Percentiles rank a stretch among this genome's conserved stretches.
phyloP scores from a whole-genome alignment of 2,329 filamentous ascomycete species.

The Coniochaeta sp. region DNA sequence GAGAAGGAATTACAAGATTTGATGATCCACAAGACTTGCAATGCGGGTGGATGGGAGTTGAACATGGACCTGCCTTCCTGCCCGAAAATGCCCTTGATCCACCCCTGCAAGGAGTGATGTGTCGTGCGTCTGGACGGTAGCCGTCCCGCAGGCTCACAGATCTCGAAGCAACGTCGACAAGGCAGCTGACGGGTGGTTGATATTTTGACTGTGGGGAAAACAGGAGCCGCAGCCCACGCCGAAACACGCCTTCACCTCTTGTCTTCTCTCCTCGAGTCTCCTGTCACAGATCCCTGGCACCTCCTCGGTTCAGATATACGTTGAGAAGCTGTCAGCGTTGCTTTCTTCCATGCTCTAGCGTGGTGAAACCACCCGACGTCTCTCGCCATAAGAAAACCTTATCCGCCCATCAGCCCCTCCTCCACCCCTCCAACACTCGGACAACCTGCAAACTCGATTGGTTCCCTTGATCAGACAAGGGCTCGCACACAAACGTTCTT shows the following conservation, averaged over 20 bases:
- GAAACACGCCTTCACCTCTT: neutral
- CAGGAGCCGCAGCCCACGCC: neutral
- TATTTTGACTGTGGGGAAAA: neutral
- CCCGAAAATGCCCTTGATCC: neutral
- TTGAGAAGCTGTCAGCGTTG: neutral
- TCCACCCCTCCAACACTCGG: neutral
- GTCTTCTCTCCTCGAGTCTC: neutral
- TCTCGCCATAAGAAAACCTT: neutral
- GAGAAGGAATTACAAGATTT: neutral
- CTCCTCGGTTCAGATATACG: neutral
- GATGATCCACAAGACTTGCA: neutral
- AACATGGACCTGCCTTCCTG: neutral
- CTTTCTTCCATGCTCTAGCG: neutral
- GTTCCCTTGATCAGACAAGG: neutral
- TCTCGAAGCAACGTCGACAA: neutral
- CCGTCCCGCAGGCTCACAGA: neutral
- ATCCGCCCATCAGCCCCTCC: neutral
- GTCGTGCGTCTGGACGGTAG: neutral
- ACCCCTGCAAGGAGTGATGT: conserved; percentile 1
- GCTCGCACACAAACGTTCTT: neutral
- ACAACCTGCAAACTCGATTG: neutral
- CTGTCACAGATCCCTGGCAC: neutral
- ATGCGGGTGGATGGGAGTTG: neutral
- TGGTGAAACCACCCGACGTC: neutral
- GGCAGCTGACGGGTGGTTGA: neutral